Evolutionary conservation across 2,329 filamentous ascomycete genomes (phyloP), one percentile per base, ranked within the genome.

Genomic region (Reticulascus tulasneorum): DNA sequence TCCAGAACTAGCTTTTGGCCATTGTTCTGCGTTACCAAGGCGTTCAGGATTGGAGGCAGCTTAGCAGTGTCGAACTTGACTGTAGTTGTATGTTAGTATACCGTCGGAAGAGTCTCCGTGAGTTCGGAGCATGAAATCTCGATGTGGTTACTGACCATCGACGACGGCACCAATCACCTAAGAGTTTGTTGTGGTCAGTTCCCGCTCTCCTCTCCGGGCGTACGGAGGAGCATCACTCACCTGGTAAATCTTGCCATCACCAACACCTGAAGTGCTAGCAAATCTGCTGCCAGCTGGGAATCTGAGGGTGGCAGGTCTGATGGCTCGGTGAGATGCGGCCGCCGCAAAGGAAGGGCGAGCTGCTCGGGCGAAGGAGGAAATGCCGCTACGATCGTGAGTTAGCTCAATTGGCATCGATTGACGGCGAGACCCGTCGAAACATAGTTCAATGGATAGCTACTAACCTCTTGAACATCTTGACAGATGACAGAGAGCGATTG

Each of bases 101-200:
- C n/a, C n/a, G n/a, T n/a, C n/a, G n/a, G n/a, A n/a, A n/a, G n/a
- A n/a, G 6, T 32, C 16, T 20, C 6, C 17, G 23, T 29, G 23
- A 12, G 15, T 20, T 19, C 15, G 12, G 8, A 13, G 8, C 24
- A 23, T 33, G 15, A 20, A 35, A 21, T 37, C 38, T 37, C 42
- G 23, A 35, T 43, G 37, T 44, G n/a, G n/a, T 44, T 56, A 77
- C 86, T 75, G 77, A 94, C 88, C 89, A 75, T 97, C 93, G 59
- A 97, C 93, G 66, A 97, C 90, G 75, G 93, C 91, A 86, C 93
- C 90, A 74, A 96, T 96, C 69, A 96, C 90, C 75, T 89, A 73
- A 64, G 62, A 81, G 74, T 69, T 77, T 82, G 62, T 82, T 82
- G 64, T 50, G 45, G 56, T 67, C 56, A 66, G 58, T 44, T 27